Evolutionary conservation across 2,329 filamentous ascomycete species (phyloP).

Genomic region (Ophiostoma tasmaniense): DNA sequence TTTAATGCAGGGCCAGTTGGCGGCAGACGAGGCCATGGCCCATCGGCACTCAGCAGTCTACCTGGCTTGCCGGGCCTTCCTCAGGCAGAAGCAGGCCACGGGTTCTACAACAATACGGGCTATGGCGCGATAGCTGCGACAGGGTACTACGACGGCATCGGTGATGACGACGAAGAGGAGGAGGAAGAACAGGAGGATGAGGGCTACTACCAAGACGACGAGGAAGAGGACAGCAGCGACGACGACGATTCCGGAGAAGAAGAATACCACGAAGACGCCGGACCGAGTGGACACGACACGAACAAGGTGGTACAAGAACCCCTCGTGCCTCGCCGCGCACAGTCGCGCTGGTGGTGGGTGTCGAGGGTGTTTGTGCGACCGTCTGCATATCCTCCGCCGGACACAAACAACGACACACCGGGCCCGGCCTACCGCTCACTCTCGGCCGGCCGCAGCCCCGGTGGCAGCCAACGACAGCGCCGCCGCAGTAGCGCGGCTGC

Average conservation of each 20-base stretch:
- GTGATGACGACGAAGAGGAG: conserved; percentile 13
- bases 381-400: not conserved
- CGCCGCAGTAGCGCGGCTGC: conserved; percentile 8
- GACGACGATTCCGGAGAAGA: conserved; percentile 10
- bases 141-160: conserved; percentile 13
- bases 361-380: not conserved
- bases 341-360: conserved; percentile 10
- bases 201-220: not conserved
- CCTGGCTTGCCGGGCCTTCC: not conserved
- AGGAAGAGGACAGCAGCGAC: not conserved
- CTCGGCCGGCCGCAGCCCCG: conserved; percentile 3
- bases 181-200: conserved; percentile 5
- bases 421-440: conserved; percentile 6
- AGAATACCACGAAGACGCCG: not conserved
- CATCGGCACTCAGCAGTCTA: not conserved
- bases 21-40: not conserved
- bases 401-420: not conserved
- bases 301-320: not conserved
- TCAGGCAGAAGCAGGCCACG: conserved; percentile 6
- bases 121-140: conserved; percentile 15
- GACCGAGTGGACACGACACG: not conserved
- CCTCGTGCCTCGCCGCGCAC: not conserved
- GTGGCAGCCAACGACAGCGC: not conserved
- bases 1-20: conserved; percentile 1
- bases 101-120: conserved; percentile 15